Evolutionary conservation across 345 rosid genomes (phyloP).

Genomic region (Nasturtium officinale): DNA sequence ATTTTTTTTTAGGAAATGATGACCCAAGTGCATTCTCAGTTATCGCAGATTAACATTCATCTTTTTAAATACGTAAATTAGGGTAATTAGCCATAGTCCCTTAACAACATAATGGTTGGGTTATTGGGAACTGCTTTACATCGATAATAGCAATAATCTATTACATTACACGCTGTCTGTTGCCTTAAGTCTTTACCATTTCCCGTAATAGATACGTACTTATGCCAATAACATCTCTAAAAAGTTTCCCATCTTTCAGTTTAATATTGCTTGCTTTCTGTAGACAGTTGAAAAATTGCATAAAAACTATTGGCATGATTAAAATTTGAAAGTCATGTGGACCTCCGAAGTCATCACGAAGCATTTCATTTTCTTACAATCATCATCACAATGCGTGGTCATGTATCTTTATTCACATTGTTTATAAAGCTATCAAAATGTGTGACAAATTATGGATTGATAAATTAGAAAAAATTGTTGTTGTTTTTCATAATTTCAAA

Average conservation of each 20-base stretch:
- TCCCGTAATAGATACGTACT: background rate
- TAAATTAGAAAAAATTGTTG: constrained; percentile 10
- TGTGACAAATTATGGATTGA: constrained; percentile 16
- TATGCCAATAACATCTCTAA: background rate
- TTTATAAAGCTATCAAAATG: constrained; percentile 10
- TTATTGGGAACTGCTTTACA: constrained; percentile 34
- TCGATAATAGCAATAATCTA: constrained; percentile 19
- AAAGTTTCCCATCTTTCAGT: background rate
- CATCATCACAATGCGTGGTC: background rate
- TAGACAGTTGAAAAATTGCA: too few species aligned
- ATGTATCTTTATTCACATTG: background rate
- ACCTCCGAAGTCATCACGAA: background rate
- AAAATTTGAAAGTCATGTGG: background rate
- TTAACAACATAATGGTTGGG: background rate
- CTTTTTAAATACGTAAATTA: background rate
- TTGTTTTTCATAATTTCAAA: constrained; percentile 1
- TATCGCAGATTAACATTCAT: background rate
- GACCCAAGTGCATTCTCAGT: background rate
- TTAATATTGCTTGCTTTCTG: background rate
- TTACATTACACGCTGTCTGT: constrained; percentile 11
- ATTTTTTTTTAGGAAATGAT: background rate
- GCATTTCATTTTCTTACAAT: background rate
- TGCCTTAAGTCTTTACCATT: background rate
- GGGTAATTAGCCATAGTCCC: too few species aligned
- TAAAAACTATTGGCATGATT: background rate